phyloP scores from a whole-genome alignment of 2,329 filamentous ascomycete species.

The Pleomassaria siparia region DNA sequence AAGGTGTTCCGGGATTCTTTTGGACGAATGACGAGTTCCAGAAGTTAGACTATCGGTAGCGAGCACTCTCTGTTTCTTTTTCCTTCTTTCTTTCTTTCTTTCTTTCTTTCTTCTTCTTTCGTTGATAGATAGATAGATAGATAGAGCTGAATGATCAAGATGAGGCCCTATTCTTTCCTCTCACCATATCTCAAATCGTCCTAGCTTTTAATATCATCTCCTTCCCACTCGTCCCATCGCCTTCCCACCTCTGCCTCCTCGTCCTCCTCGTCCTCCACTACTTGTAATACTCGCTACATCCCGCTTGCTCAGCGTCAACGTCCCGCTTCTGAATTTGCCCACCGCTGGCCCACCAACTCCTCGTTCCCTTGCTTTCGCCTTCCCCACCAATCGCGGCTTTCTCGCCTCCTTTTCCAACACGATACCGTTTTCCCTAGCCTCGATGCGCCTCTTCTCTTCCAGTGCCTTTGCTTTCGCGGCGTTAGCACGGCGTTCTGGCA shows the following conservation, averaged over 20 bases:
- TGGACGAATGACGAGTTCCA: background rate
- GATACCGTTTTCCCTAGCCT: conserved; percentile 88
- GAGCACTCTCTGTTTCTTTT: background rate
- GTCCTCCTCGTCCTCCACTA: conserved; percentile 6
- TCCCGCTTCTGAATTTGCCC: conserved; percentile 77
- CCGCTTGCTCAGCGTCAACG: conserved; percentile 73
- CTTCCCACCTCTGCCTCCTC: conserved; percentile 6
- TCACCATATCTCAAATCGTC: too few relatives aligned
- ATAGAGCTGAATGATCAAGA: too few relatives aligned
- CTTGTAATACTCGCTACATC: conserved; percentile 69
- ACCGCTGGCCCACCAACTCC: conserved; percentile 75
- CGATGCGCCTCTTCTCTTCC: conserved; percentile 71
- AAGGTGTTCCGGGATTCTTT: background rate
- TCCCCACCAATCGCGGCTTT: conserved; percentile 32
- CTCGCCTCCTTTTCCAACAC: conserved; percentile 60
- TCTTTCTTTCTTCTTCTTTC: too few relatives aligned
- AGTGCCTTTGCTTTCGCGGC: conserved; percentile 62
- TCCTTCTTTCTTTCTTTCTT: too few relatives aligned
- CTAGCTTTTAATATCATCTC: too few relatives aligned
- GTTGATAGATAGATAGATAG: too few relatives aligned
- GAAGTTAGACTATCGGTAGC: background rate
- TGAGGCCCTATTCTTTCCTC: background rate
- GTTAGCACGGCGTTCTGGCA: conserved; percentile 75
- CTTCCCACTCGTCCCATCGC: background rate
- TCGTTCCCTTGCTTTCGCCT: conserved; percentile 52